Evolutionary conservation across 1,284 basidiomycete species (phyloP).

Genomic region (Pseudozyma thailandica): DNA sequence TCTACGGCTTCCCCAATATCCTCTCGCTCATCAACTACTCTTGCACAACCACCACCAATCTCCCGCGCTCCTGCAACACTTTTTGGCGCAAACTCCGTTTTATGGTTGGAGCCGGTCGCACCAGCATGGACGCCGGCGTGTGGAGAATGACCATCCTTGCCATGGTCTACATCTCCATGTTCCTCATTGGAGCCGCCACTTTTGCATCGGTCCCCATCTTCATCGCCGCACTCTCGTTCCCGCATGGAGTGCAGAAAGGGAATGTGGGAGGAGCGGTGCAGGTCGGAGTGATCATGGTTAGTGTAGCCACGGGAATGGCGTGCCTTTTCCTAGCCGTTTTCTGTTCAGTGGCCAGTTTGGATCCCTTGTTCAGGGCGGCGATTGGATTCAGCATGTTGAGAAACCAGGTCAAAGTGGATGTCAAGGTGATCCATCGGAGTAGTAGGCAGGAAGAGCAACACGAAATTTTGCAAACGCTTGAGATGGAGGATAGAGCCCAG

Average conservation of each 20-base stretch:
- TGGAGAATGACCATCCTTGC: constrained; percentile 22
- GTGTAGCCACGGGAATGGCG: constrained; percentile 7
- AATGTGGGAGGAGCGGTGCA: background rate
- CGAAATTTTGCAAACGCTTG: too few relatives aligned
- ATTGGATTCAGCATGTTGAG: constrained; percentile 24
- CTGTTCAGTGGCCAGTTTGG: constrained; percentile 22
- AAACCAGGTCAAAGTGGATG: constrained; percentile 8
- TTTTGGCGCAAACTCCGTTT: constrained; percentile 9
- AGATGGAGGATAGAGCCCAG: too few relatives aligned
- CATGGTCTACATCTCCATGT: constrained; percentile 3
- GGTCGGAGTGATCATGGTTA: background rate
- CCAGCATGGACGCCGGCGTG: background rate
- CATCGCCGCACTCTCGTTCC: constrained; percentile 3
- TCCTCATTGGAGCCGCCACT: constrained; percentile 6
- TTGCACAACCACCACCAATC: constrained; percentile 1
- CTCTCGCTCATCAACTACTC: constrained; percentile 14
- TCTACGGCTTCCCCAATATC: constrained; percentile 19
- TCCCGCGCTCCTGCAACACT: background rate
- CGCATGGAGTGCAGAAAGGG: background rate
- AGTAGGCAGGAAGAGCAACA: constrained; percentile 4
- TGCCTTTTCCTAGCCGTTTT: constrained; percentile 20
- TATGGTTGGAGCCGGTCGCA: constrained; percentile 12
- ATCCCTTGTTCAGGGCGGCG: constrained; percentile 31
- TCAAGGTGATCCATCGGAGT: constrained; percentile 10
- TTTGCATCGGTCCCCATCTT: constrained; percentile 16